Conservation (phyloP, 2,329 filamentous ascomycete species). For the Fusarium sarcochroum region DNA sequence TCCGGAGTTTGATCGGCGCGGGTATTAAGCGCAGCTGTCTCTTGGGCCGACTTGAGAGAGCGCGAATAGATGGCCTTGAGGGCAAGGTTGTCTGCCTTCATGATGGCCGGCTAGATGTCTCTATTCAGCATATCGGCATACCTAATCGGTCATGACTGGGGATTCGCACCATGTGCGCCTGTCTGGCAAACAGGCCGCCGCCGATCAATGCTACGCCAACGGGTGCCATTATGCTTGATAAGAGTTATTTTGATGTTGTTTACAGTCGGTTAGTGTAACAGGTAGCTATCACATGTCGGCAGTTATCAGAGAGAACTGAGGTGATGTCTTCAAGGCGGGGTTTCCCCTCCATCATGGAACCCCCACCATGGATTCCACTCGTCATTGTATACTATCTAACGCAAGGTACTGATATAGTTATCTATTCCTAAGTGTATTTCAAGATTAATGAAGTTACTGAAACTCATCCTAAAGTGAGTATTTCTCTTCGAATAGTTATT, state of each 20-base stretch:
- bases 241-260: slow-evolving; percentile 13
- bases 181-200: slow-evolving; percentile 73
- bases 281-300: slow-evolving; percentile 18
- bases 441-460: background rate
- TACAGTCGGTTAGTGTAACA: slow-evolving; percentile 9
- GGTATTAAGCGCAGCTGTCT: slow-evolving; percentile 57
- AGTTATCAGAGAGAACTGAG: slow-evolving; percentile 24
- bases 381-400: background rate
- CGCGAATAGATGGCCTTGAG: slow-evolving; percentile 78
- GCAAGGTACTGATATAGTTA: no score
- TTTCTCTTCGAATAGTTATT: background rate
- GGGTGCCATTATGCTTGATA: slow-evolving; percentile 51
- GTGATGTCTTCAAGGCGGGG: slow-evolving; percentile 25
- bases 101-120: slow-evolving; percentile 68
- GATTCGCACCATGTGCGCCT: slow-evolving; percentile 66
- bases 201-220: slow-evolving; percentile 73
- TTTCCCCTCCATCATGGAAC: slow-evolving; percentile 23
- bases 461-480: background rate
- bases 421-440: no score
- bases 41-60: slow-evolving; percentile 69
- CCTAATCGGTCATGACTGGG: background rate
- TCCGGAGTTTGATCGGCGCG: slow-evolving; percentile 54
- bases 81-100: slow-evolving; percentile 62
- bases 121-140: slow-evolving; percentile 24
- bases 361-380: slow-evolving; percentile 15